phyloP scores from a whole-genome alignment of 2,329 filamentous ascomycete species.

The Clarireedia hainanense region DNA sequence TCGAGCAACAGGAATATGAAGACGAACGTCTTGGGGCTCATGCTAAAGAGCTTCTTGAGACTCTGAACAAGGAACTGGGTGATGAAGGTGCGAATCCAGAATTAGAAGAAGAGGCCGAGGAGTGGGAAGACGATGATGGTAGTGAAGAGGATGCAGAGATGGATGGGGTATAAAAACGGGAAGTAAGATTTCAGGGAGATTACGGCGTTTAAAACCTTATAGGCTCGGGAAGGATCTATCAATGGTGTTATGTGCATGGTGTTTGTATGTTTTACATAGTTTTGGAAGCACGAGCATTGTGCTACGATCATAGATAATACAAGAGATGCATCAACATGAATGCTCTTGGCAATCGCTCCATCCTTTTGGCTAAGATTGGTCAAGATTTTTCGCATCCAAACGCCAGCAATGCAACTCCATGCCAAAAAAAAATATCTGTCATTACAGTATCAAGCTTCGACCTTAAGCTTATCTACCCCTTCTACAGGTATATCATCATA shows the following conservation, averaged over 20 bases:
- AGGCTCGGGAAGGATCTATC: background rate
- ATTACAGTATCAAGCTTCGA: constrained; percentile 39
- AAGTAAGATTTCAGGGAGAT: background rate
- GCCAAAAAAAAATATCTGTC: constrained; percentile 12
- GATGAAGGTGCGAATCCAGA: constrained; percentile 50
- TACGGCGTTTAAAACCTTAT: background rate
- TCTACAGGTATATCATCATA: constrained; percentile 50
- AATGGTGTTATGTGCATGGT: constrained; percentile 12
- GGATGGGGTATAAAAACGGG: constrained; percentile 36
- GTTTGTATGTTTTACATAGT: constrained; percentile 1
- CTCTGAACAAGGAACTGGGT: constrained; percentile 57
- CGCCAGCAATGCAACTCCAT: constrained; percentile 26
- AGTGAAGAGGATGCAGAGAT: constrained; percentile 43
- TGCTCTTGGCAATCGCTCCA: background rate
- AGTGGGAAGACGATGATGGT: constrained; percentile 47
- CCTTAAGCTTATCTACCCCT: constrained; percentile 63
- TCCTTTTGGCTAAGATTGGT: background rate
- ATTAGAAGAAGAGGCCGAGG: constrained; percentile 39
- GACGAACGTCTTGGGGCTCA: constrained; percentile 72
- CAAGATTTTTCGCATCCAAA: constrained; percentile 9
- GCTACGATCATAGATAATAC: constrained; percentile 4
- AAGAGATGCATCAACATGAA: background rate
- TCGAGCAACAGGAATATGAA: constrained; percentile 71
- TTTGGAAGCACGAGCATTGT: background rate
- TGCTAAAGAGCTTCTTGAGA: constrained; percentile 59